A percentile compares a stretch with the other conserved stretches of the same genome.
Evolutionary conservation across 495 filamentous ascomycete genomes (phyloP).

Genomic region (Entonaema liquescens): DNA sequence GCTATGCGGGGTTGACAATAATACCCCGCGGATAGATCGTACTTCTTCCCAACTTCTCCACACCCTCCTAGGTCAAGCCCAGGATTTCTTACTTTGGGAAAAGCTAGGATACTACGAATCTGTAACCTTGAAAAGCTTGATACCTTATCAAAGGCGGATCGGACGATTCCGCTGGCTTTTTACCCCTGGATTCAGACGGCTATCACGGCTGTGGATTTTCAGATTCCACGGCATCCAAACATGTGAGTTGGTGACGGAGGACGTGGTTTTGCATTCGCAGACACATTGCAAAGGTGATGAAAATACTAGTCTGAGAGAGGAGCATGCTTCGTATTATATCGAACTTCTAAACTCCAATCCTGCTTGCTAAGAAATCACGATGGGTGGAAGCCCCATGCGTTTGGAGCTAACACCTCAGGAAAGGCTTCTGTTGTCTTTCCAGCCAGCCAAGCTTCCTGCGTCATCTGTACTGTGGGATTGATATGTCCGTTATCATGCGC

Average conservation of each 20-base stretch:
- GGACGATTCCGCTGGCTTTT: slow-evolving; percentile 23
- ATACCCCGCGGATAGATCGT: slow-evolving; percentile 40
- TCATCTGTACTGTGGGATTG: slow-evolving; percentile 15
- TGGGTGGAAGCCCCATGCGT: slow-evolving; percentile 23
- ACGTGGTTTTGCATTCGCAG: slow-evolving; percentile 18
- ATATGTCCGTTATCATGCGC: slow-evolving; percentile 24
- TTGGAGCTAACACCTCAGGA: slow-evolving; percentile 10
- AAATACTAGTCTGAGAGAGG: not conserved
- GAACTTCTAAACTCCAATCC: not conserved
- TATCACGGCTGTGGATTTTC: slow-evolving; percentile 20
- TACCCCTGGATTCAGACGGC: slow-evolving; percentile 24
- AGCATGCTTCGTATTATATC: not conserved
- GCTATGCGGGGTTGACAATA: slow-evolving; percentile 32
- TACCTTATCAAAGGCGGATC: slow-evolving; percentile 39
- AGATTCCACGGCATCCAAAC: slow-evolving; percentile 7
- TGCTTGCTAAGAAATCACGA: slow-evolving; percentile 10
- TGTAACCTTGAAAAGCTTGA: slow-evolving; percentile 25
- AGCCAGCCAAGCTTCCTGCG: slow-evolving; percentile 22
- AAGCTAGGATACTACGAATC: slow-evolving; percentile 30
- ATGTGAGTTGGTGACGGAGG: slow-evolving; percentile 9
- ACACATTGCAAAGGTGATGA: slow-evolving; percentile 6
- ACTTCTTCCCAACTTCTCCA: slow-evolving; percentile 13
- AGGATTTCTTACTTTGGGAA: slow-evolving; percentile 36
- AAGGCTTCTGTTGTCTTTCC: slow-evolving; percentile 27
- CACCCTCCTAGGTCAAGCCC: slow-evolving; percentile 29